phyloP scores from a whole-genome alignment of 2,329 filamentous ascomycete species.

The Ceratocystis harringtonii region DNA sequence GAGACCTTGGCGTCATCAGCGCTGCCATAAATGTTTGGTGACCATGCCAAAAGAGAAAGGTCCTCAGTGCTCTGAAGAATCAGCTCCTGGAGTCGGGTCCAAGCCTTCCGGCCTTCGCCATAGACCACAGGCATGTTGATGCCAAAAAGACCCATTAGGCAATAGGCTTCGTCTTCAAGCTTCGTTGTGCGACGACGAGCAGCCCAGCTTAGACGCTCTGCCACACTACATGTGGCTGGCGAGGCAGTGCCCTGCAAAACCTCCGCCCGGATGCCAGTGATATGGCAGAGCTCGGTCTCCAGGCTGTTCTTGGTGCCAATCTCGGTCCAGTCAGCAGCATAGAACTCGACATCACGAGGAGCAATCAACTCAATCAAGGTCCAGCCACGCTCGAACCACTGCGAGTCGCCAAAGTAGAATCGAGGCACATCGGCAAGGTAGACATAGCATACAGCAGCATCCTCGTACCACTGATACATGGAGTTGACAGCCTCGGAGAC shows the following conservation, averaged over 20 bases:
- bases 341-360: conserved; percentile 22
- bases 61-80: conserved; percentile 25
- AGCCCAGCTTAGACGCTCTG: conserved; percentile 22
- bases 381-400: conserved; percentile 22
- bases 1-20: not conserved
- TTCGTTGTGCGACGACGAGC: conserved; percentile 20
- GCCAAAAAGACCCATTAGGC: conserved; percentile 22
- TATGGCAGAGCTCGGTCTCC: conserved; percentile 16
- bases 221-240: conserved; percentile 15
- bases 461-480: conserved; percentile 22
- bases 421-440: conserved; percentile 20
- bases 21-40: conserved; percentile 10
- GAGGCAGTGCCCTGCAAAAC: conserved; percentile 17
- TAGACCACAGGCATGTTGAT: conserved; percentile 24
- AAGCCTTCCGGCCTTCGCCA: conserved; percentile 23
- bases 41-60: conserved; percentile 25
- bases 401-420: conserved; percentile 18
- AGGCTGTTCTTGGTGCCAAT: conserved; percentile 21
- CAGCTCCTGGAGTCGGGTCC: conserved; percentile 25
- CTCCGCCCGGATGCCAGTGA: conserved; percentile 20
- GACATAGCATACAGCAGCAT: conserved; percentile 21
- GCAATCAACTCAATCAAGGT: conserved; percentile 24
- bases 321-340: conserved; percentile 21
- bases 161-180: conserved; percentile 23
- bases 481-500: conserved; percentile 23